These are phyloP conservation scores for Penicillium sp. DNA, from an alignment of 2,329 filamentous ascomycete species.

Conservation along the genomic window DNA sequence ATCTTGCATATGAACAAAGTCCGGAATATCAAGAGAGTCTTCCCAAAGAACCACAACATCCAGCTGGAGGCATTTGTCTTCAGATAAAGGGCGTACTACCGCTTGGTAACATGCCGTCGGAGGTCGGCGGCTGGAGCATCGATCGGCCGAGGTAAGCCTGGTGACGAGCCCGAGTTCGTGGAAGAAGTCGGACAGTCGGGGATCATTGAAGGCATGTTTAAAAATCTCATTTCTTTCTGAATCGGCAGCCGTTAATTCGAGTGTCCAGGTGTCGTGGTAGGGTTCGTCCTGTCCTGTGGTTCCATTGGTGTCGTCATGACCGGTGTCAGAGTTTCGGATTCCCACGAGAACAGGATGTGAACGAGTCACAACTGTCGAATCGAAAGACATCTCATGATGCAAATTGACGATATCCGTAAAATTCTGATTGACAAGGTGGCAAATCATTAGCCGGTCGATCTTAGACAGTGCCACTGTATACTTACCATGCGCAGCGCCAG, in stretches of 20 bases:
- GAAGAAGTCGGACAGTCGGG: slow-evolving; percentile 18
- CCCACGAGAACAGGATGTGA: slow-evolving; percentile 22
- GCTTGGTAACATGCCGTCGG: slow-evolving; percentile 33
- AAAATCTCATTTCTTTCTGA: slow-evolving; percentile 18
- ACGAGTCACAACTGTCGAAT: background rate
- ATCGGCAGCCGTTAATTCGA: slow-evolving; percentile 20
- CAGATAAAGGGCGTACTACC: slow-evolving; percentile 16
- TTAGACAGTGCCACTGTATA: slow-evolving; percentile 7
- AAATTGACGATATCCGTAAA: slow-evolving; percentile 6
- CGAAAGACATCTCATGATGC: background rate
- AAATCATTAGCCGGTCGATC: slow-evolving; percentile 3
- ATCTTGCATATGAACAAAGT: slow-evolving; percentile 16
- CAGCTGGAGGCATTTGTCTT: slow-evolving; percentile 24
- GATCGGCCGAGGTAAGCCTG: slow-evolving; percentile 25
- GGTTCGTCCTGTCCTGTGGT: background rate
- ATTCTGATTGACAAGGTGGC: slow-evolving; percentile 15
- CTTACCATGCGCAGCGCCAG: slow-evolving; percentile 30
- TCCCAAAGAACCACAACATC: slow-evolving; percentile 34
- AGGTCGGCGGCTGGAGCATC: slow-evolving; percentile 15
- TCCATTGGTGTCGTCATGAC: background rate
- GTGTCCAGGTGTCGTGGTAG: slow-evolving; percentile 10
- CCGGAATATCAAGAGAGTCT: slow-evolving; percentile 29
- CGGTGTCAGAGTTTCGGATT: slow-evolving; percentile 1
- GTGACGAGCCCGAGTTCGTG: slow-evolving; percentile 22
- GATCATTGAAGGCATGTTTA: slow-evolving; percentile 13